phyloP scores from a whole-genome alignment of 2,329 filamentous ascomycete genomes.

The Neofusicoccum kwambonambiense region DNA sequence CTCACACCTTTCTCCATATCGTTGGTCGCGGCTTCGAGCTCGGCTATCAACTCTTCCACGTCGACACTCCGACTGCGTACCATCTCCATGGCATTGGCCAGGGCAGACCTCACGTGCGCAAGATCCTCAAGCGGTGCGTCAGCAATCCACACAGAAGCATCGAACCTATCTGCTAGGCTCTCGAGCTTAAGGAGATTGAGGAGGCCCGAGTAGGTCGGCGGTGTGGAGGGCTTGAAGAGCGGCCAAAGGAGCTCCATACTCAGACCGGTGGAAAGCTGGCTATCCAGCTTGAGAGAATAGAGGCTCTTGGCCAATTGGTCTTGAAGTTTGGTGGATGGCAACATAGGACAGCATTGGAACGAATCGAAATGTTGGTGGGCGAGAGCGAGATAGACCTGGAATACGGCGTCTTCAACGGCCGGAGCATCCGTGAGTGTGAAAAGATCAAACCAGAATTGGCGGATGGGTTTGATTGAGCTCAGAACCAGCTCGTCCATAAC shows the following conservation, averaged over 20 bases:
- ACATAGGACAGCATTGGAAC: constrained; percentile 7
- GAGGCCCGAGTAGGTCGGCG: constrained; percentile 40
- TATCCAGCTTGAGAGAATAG: constrained; percentile 62
- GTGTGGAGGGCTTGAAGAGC: constrained; percentile 61
- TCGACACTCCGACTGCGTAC: constrained; percentile 31
- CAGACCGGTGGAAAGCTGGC: constrained; percentile 71
- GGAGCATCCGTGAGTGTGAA: constrained; percentile 28
- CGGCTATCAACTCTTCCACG: constrained; percentile 29
- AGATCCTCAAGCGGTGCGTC: constrained; percentile 33
- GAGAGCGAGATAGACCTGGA: constrained; percentile 54
- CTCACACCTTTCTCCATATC: constrained; percentile 32
- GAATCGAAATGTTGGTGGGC: constrained; percentile 23
- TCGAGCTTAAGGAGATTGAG: constrained; percentile 44
- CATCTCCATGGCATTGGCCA: constrained; percentile 34
- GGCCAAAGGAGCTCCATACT: constrained; percentile 81
- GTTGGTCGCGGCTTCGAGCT: constrained; percentile 28
- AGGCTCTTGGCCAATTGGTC: constrained; percentile 27
- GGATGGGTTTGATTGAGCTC: constrained; percentile 28
- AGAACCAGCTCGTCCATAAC: constrained; percentile 13
- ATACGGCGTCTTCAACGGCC: constrained; percentile 52
- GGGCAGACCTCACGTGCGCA: constrained; percentile 34
- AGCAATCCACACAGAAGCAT: constrained; percentile 39
- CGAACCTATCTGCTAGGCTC: constrained; percentile 46
- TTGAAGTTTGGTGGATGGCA: constrained; percentile 26
- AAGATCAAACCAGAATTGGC: constrained; percentile 48